Evolutionary conservation across 139 green algal species (phyloP).

Genomic region (Mychonastes homosphaera): DNA sequence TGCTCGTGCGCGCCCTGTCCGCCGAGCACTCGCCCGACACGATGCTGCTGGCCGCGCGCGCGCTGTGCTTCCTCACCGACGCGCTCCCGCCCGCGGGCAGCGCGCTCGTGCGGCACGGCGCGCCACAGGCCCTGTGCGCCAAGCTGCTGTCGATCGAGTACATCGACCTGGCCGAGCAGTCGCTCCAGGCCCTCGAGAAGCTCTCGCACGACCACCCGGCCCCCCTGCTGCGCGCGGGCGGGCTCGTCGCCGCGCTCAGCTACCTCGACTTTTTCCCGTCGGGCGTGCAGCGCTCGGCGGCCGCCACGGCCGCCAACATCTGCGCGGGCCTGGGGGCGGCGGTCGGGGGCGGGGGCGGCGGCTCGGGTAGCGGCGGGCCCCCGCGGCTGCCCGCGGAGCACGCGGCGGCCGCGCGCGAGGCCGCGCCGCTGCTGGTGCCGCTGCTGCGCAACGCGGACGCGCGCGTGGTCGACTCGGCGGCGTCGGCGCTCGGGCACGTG

Average conservation of each 20-base stretch:
- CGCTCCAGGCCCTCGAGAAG: conserved; percentile 88
- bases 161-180: conserved; percentile 95
- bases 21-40: conserved; percentile 84
- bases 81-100: conserved; percentile 61
- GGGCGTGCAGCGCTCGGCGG: conserved; percentile 81
- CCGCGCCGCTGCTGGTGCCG: conserved; percentile 75
- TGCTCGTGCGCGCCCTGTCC: conserved; percentile 70
- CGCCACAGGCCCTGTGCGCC: conserved; percentile 67
- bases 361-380: no score
- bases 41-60: conserved; percentile 85
- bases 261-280: conserved; percentile 95
- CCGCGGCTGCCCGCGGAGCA: conserved; percentile 28
- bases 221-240: conserved; percentile 61
- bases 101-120: conserved; percentile 78
- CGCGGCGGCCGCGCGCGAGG: conserved; percentile 43
- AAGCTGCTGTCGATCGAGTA: conserved; percentile 92
- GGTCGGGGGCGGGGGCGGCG: no score
- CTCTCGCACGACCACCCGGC: conserved; percentile 76
- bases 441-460: conserved; percentile 63
- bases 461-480: conserved; percentile 84
- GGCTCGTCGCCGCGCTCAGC: conserved; percentile 75
- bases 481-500: conserved; percentile 69
- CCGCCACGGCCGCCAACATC: conserved; percentile 83
- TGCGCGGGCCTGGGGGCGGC: conserved; percentile 56
- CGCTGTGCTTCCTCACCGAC: conserved; percentile 86